Conservation (phyloP, 805 yeast genomes). For the Jamesozyma hellenica region DNA sequence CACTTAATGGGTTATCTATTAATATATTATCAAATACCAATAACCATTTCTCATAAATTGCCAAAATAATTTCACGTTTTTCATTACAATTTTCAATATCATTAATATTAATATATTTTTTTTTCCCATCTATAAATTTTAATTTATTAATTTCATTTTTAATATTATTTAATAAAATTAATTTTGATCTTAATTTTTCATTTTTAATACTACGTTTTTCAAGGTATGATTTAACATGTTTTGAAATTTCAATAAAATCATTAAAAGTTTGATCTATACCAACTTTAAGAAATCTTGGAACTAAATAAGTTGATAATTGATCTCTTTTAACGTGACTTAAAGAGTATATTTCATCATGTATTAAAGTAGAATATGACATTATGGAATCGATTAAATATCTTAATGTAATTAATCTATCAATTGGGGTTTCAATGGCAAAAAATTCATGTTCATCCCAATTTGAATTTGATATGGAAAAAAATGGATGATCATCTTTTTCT, state of each 20-base stretch:
- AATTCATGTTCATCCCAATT: slow-evolving; percentile 20
- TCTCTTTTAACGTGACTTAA: slow-evolving; percentile 22
- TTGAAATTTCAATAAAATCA: slow-evolving; percentile 19
- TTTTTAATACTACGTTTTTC: slow-evolving; percentile 19
- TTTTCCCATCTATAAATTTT: not conserved
- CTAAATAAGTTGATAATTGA: slow-evolving; percentile 22
- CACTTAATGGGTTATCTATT: slow-evolving; percentile 21
- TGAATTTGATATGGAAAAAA: slow-evolving; percentile 8
- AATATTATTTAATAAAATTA: slow-evolving; percentile 14
- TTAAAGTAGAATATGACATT: slow-evolving; percentile 16
- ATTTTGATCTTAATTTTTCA: slow-evolving; percentile 17
- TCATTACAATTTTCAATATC: not conserved
- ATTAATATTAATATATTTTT: not conserved
- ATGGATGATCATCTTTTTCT: slow-evolving; percentile 17
- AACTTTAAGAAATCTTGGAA: slow-evolving; percentile 17
- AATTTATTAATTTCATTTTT: slow-evolving; percentile 10
- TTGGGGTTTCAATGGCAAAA: slow-evolving; percentile 16
- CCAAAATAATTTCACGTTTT: slow-evolving; percentile 7
- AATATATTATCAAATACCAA: slow-evolving; percentile 18
- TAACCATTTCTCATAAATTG: slow-evolving; percentile 21
- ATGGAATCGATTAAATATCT: slow-evolving; percentile 20
- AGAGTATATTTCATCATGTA: slow-evolving; percentile 23
- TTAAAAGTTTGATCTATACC: slow-evolving; percentile 18
- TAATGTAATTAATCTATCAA: slow-evolving; percentile 19
- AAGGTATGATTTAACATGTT: slow-evolving; percentile 15